Percentiles rank a stretch among this genome's conserved stretches.
These are phyloP conservation scores for Aspergillus nomiae DNA, from an alignment of 2,329 filamentous ascomycete species.

Conservation along the genomic window DNA sequence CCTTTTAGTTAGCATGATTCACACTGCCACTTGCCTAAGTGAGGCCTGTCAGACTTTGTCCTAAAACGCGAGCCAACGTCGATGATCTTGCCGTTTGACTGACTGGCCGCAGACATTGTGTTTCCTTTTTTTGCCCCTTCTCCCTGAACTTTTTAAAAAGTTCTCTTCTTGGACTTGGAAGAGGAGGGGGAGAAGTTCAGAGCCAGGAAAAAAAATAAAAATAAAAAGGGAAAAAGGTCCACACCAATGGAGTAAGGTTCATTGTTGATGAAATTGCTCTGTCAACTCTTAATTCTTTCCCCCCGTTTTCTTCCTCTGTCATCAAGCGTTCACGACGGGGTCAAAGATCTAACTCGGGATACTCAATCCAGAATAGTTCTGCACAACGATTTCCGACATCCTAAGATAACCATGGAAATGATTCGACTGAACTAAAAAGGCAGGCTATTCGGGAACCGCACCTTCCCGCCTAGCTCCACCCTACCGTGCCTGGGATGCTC, in stretches of 20 bases:
- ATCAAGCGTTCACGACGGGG: background rate
- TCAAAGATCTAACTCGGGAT: slow-evolving; percentile 8
- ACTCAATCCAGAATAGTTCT: slow-evolving; percentile 14
- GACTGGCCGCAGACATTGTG: background rate
- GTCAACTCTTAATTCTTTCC: background rate
- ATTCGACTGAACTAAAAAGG: slow-evolving; percentile 1
- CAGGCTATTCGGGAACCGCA: slow-evolving; percentile 2
- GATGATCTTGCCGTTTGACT: background rate
- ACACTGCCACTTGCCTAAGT: slow-evolving; percentile 7
- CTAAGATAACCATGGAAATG: slow-evolving; percentile 5
- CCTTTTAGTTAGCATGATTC: background rate
- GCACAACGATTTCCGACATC: slow-evolving; percentile 9
- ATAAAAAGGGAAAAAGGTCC: background rate
- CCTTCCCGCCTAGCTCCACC: slow-evolving; percentile 10
- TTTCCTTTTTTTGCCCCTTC: slow-evolving; percentile 5
- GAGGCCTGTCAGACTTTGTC: slow-evolving; percentile 4
- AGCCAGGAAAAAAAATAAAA: background rate
- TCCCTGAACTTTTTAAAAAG: background rate
- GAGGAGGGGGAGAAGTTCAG: background rate
- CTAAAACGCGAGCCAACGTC: slow-evolving; percentile 4
- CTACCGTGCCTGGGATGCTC: slow-evolving; percentile 5
- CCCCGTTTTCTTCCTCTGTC: background rate
- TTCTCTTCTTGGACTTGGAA: background rate
- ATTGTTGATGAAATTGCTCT: background rate
- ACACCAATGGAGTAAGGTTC: background rate